Conservation (phyloP, 768 basidiomycete genomes). For the Boletus sp. region DNA sequence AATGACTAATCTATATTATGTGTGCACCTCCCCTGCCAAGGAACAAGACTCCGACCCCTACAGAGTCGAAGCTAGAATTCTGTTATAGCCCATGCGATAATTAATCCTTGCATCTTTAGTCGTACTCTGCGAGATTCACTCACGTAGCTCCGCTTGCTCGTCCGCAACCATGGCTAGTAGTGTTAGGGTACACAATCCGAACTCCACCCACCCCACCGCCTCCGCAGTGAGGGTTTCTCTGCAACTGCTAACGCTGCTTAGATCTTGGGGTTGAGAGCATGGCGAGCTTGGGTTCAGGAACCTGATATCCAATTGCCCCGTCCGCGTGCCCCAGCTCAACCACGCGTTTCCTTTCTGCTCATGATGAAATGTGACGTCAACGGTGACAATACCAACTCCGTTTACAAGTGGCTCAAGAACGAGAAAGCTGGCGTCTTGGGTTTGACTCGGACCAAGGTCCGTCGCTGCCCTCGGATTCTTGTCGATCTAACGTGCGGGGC, state of each 20-base stretch:
- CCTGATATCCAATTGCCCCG: conserved; percentile 52
- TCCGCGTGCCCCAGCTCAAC: conserved; percentile 64
- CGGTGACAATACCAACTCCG: conserved; percentile 78
- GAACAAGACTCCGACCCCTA: too few relatives aligned
- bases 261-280: conserved; percentile 21
- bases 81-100: conserved; percentile 19
- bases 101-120: conserved; percentile 25
- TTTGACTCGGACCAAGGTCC: conserved; percentile 70
- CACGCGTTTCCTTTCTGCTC: conserved; percentile 86
- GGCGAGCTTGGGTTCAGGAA: conserved; percentile 24
- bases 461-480: conserved; percentile 10
- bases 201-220: conserved; percentile 75
- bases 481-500: not conserved
- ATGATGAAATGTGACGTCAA: conserved; percentile 96
- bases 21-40: not conserved
- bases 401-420: conserved; percentile 82
- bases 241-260: conserved; percentile 49
- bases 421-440: conserved; percentile 75
- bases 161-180: conserved; percentile 52
- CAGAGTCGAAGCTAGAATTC: conserved; percentile 37
- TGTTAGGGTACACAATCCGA: conserved; percentile 57
- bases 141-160: conserved; percentile 38
- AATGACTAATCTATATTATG: conserved; percentile 22
- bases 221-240: conserved; percentile 72
- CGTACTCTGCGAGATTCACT: conserved; percentile 44